These are phyloP conservation scores for Heterobasidion irregulare DNA, from an alignment of 1,284 basidiomycete species.

Conservation along the genomic window DNA sequence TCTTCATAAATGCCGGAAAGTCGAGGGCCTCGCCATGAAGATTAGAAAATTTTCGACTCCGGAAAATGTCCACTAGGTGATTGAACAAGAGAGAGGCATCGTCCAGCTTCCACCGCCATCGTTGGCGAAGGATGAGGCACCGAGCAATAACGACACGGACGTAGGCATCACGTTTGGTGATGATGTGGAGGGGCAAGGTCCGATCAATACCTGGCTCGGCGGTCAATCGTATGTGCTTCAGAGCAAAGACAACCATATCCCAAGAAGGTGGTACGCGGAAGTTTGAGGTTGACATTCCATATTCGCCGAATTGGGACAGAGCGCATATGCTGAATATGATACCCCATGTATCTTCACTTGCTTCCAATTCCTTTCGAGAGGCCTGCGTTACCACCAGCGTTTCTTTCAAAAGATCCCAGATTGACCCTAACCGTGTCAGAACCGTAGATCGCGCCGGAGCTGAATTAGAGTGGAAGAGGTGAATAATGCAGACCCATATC, in stretches of 20 bases:
- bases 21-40: constrained; percentile 68
- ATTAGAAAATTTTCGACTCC: constrained; percentile 73
- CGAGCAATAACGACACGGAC: constrained; percentile 66
- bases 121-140: constrained; percentile 61
- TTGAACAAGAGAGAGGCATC: constrained; percentile 54
- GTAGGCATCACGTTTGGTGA: constrained; percentile 69
- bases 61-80: constrained; percentile 71
- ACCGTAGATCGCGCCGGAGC: not conserved
- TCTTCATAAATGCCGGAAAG: constrained; percentile 72
- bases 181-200: constrained; percentile 25
- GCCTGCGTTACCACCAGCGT: constrained; percentile 1
- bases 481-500: constrained; percentile 73
- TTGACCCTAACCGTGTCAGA: constrained; percentile 7
- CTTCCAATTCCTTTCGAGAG: constrained; percentile 34
- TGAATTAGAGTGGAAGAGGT: constrained; percentile 26
- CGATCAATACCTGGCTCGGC: constrained; percentile 44
- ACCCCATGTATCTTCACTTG: constrained; percentile 70
- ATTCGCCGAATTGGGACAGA: constrained; percentile 71
- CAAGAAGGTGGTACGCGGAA: constrained; percentile 56
- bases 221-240: constrained; percentile 53
- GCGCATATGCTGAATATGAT: constrained; percentile 64
- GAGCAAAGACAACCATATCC: constrained; percentile 50
- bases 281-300: constrained; percentile 47
- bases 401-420: constrained; percentile 7
- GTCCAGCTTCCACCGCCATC: constrained; percentile 72